These are phyloP conservation scores for Geosmithia putterillii DNA, from an alignment of 2,329 filamentous ascomycete species.

Conservation along the genomic window DNA sequence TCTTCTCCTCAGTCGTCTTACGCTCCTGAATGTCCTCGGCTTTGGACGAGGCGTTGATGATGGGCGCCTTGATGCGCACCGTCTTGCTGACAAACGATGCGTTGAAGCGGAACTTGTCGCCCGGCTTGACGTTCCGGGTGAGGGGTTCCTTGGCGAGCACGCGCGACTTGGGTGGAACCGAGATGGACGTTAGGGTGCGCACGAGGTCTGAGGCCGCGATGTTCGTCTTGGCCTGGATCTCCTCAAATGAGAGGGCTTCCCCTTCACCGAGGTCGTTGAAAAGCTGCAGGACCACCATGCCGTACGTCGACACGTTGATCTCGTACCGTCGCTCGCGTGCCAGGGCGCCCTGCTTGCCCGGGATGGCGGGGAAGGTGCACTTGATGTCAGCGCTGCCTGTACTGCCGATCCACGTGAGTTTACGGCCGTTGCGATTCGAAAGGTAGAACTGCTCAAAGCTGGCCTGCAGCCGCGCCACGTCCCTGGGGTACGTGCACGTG, in stretches of 20 bases:
- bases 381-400: conserved; percentile 76
- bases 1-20: conserved; percentile 63
- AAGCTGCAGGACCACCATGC: conserved; percentile 77
- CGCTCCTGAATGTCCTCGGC: conserved; percentile 64
- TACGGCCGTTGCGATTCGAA: conserved; percentile 74
- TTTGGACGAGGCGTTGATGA: conserved; percentile 70
- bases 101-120: conserved; percentile 77
- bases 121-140: conserved; percentile 62
- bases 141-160: conserved; percentile 72
- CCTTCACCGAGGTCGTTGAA: conserved; percentile 65
- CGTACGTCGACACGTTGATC: conserved; percentile 83
- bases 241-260: conserved; percentile 48
- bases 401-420: conserved; percentile 67
- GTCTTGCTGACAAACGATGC: conserved; percentile 68
- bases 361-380: conserved; percentile 61
- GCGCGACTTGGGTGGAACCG: conserved; percentile 71
- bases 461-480: conserved; percentile 63
- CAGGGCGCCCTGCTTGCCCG: conserved; percentile 52
- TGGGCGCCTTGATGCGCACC: conserved; percentile 79
- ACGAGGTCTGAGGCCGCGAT: conserved; percentile 65
- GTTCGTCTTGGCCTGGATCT: conserved; percentile 72
- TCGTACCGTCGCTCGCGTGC: conserved; percentile 68
- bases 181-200: conserved; percentile 68
- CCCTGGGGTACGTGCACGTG: conserved; percentile 59
- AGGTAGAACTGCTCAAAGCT: conserved; percentile 87